Conservation (phyloP, 306 rosid genomes). For the Vachellia collinsii region DNA sequence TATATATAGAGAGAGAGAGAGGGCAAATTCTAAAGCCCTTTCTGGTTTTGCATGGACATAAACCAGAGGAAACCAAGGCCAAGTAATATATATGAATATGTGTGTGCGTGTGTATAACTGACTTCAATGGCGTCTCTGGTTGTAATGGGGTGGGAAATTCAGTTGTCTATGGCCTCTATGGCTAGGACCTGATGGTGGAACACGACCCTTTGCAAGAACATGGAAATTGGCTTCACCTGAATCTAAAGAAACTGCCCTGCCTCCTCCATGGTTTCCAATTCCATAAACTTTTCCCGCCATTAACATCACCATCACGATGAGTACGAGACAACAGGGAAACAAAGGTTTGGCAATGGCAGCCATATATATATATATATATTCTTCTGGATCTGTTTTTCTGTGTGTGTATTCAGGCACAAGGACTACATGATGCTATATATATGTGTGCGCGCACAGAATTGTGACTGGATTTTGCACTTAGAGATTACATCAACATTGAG, state of each 20-base stretch:
- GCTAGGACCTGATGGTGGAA: constrained; percentile 51
- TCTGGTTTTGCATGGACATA: neutral
- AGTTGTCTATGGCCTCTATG: constrained; percentile 27
- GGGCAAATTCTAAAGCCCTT: neutral
- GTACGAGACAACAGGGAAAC: neutral
- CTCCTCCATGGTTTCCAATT: neutral
- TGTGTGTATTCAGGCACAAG: neutral
- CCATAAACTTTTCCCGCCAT: neutral
- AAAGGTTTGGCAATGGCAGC: neutral
- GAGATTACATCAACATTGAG: constrained; percentile 37
- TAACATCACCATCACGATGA: neutral
- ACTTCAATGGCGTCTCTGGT: constrained; percentile 30
- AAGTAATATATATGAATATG: neutral
- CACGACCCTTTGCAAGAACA: constrained; percentile 21
- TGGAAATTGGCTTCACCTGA: neutral
- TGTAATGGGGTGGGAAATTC: neutral
- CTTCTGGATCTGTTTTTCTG: neutral
- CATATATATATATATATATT: neutral
- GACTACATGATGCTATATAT: neutral
- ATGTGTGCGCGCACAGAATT: neutral
- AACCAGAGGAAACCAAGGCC: neutral
- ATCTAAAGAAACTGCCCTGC: too few relatives aligned
- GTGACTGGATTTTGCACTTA: constrained; percentile 20
- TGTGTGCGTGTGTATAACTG: neutral
- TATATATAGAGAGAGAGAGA: too few relatives aligned